A percentile compares a stretch with the other conserved stretches of the same genome.
Conservation (phyloP, 495 filamentous ascomycete species). For the Aspergillus saccharolyticus region DNA sequence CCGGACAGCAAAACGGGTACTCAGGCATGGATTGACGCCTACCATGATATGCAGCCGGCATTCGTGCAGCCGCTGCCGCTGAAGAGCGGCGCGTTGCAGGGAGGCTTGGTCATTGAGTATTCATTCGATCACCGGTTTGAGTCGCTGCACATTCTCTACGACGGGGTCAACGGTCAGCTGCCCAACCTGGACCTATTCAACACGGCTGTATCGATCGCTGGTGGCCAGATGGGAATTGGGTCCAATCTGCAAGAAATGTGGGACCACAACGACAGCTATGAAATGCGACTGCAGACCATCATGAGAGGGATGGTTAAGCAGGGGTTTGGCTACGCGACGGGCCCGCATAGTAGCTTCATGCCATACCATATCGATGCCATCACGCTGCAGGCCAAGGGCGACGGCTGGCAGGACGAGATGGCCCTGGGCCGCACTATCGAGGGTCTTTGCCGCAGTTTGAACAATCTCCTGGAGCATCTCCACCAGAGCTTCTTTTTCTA, state of each 20-base stretch:
- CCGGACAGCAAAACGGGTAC: slow-evolving; percentile 84
- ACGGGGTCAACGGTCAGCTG: slow-evolving; percentile 92
- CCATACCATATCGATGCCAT: slow-evolving; percentile 97
- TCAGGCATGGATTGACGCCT: slow-evolving; percentile 96
- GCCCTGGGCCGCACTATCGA: slow-evolving; percentile 84
- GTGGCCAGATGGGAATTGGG: slow-evolving; percentile 87
- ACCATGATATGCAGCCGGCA: slow-evolving; percentile 77
- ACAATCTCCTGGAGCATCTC: slow-evolving; percentile 93
- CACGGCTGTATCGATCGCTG: slow-evolving; percentile 81
- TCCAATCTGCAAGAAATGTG: slow-evolving; percentile 80
- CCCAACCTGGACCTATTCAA: slow-evolving; percentile 96
- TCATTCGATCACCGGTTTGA: slow-evolving; percentile 78
- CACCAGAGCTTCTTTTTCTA: slow-evolving; percentile 99
- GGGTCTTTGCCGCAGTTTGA: slow-evolving; percentile 82
- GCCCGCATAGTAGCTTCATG: slow-evolving; percentile 91
- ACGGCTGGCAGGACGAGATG: slow-evolving; percentile 98
- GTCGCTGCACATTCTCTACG: slow-evolving; percentile 84
- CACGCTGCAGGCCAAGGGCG: slow-evolving; percentile 80
- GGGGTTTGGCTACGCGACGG: slow-evolving; percentile 81
- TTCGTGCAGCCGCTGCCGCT: slow-evolving; percentile 73
- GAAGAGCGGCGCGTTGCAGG: slow-evolving; percentile 90
- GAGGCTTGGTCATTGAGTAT: slow-evolving; percentile 90
- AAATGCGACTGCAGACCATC: slow-evolving; percentile 80
- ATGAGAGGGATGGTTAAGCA: slow-evolving; percentile 90
- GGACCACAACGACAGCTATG: slow-evolving; percentile 75